A percentile compares a stretch with the other conserved stretches of the same genome.
Conservation (phyloP, 1,284 basidiomycete species). For the Sporisorium exsertum region DNA sequence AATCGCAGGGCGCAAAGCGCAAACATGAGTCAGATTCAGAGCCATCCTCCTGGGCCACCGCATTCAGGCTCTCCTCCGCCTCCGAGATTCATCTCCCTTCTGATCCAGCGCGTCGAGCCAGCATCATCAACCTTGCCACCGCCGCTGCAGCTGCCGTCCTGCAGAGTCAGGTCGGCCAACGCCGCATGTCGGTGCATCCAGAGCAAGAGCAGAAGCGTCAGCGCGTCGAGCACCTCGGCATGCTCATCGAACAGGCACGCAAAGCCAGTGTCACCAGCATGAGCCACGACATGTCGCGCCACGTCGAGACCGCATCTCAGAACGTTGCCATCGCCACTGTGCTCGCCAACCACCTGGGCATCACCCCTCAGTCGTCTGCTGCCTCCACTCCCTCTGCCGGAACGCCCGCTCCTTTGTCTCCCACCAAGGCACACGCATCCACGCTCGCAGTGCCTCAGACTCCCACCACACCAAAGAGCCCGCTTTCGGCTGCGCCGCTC, state of each 20-base stretch:
- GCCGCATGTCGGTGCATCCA: constrained; percentile 28
- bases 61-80: constrained; percentile 26
- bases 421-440: constrained; percentile 21
- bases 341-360: constrained; percentile 33
- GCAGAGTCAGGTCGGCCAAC: constrained; percentile 35
- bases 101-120: constrained; percentile 40
- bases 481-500: constrained; percentile 24
- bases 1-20: constrained; percentile 27
- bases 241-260: constrained; percentile 51
- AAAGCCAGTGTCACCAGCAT: constrained; percentile 32
- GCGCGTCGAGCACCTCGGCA: constrained; percentile 42
- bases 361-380: constrained; percentile 29
- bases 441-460: constrained; percentile 21
- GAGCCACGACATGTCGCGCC: constrained; percentile 28
- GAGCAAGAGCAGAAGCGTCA: constrained; percentile 51
- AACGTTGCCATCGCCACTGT: constrained; percentile 44
- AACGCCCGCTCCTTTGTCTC: constrained; percentile 21
- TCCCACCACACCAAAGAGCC: constrained; percentile 31
- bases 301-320: constrained; percentile 29
- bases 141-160: constrained; percentile 45
- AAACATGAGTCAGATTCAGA: constrained; percentile 33
- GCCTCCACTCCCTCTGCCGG: constrained; percentile 25
- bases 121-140: constrained; percentile 52
- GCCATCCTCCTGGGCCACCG: neutral
- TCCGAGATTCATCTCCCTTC: constrained; percentile 34